A percentile compares a stretch with the other conserved stretches of the same genome.
These are phyloP conservation scores for Ogataea philodendri DNA, from an alignment of 805 yeast species.

Conservation along the genomic window DNA sequence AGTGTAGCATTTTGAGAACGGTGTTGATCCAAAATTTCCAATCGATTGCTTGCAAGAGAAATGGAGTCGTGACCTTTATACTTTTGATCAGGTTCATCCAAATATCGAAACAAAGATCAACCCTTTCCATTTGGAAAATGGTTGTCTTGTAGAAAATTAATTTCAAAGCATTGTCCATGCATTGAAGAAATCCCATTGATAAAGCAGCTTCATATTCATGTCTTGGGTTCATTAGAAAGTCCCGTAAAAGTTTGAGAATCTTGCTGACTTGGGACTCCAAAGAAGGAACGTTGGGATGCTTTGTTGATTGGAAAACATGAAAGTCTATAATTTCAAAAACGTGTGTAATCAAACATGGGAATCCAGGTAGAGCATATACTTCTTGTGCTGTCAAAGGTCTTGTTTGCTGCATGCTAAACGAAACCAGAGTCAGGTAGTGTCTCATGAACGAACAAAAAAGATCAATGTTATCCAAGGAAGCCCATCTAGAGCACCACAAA, in stretches of 20 bases:
- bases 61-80: constrained; percentile 15
- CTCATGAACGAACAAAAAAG: constrained; percentile 60
- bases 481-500: constrained; percentile 63
- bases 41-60: constrained; percentile 38
- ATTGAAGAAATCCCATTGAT: constrained; percentile 21
- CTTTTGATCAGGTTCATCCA: constrained; percentile 27
- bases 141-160: constrained; percentile 25
- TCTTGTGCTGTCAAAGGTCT: constrained; percentile 13
- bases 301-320: constrained; percentile 22
- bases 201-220: constrained; percentile 30
- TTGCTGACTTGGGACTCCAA: constrained; percentile 31
- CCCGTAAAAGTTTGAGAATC: constrained; percentile 36
- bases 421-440: constrained; percentile 45
- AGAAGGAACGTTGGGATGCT: constrained; percentile 3
- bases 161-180: constrained; percentile 27
- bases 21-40: constrained; percentile 80
- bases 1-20: constrained; percentile 53
- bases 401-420: constrained; percentile 21
- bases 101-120: constrained; percentile 26
- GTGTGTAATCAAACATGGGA: constrained; percentile 44
- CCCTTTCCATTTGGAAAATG: constrained; percentile 24
- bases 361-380: constrained; percentile 42
- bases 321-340: constrained; percentile 38
- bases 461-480: constrained; percentile 49
- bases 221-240: constrained; percentile 33